phyloP scores from a whole-genome alignment of 2,329 filamentous ascomycete species.

The Truncatella angustata region DNA sequence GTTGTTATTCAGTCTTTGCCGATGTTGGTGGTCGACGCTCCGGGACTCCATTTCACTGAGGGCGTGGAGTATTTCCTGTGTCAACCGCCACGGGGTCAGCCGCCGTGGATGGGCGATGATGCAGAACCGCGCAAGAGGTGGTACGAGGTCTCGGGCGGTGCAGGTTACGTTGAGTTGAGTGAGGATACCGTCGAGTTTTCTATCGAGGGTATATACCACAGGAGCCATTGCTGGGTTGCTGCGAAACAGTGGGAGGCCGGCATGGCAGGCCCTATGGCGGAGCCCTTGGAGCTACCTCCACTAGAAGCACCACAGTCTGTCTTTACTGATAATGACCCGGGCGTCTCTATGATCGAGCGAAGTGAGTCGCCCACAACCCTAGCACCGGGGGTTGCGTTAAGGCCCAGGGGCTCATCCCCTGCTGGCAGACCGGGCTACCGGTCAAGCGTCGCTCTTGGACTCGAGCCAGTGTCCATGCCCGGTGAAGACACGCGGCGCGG shows the following conservation, averaged over 20 bases:
- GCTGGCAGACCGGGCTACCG: slow-evolving; percentile 25
- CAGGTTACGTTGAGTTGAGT: slow-evolving; percentile 56
- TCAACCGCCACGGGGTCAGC: slow-evolving; percentile 67
- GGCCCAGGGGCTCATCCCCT: slow-evolving; percentile 23
- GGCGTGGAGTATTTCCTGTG: slow-evolving; percentile 82
- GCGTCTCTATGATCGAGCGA: slow-evolving; percentile 18
- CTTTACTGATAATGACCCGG: slow-evolving; percentile 28
- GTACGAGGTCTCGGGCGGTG: slow-evolving; percentile 70
- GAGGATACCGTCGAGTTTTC: slow-evolving; percentile 54
- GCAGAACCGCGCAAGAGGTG: slow-evolving; percentile 65
- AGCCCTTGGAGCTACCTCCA: slow-evolving; percentile 15
- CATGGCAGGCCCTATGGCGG: slow-evolving; percentile 17
- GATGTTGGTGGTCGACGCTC: slow-evolving; percentile 74
- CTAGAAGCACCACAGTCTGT: slow-evolving; percentile 29
- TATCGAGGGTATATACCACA: slow-evolving; percentile 32
- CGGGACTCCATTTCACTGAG: slow-evolving; percentile 65
- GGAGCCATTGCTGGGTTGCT: slow-evolving; percentile 33
- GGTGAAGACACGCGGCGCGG: slow-evolving; percentile 13
- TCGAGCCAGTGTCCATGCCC: slow-evolving; percentile 28
- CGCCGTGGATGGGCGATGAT: slow-evolving; percentile 71
- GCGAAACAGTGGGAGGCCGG: slow-evolving; percentile 32
- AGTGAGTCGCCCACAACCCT: slow-evolving; percentile 26
- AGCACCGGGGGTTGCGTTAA: slow-evolving; percentile 25
- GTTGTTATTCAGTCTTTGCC: slow-evolving; percentile 74
- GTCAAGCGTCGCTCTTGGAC: slow-evolving; percentile 29